Evolutionary conservation across 2,329 filamentous ascomycete species (phyloP).

Genomic region (Cadophora sp.): DNA sequence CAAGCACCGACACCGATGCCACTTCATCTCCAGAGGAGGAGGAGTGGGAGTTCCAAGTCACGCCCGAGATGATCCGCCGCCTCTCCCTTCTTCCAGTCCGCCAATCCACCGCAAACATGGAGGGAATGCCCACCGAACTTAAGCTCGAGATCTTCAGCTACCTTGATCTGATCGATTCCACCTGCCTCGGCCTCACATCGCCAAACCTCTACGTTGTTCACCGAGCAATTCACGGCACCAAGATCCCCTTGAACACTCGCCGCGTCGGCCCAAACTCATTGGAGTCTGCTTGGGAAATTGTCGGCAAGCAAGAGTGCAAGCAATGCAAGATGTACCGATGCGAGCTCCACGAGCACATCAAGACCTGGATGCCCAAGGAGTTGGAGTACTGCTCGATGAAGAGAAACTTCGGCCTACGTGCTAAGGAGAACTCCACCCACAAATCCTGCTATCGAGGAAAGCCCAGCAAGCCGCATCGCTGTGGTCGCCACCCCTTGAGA

Average conservation of each 20-base stretch:
- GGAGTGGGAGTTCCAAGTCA: constrained; percentile 36
- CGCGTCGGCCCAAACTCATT: constrained; percentile 67
- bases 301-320: constrained; percentile 66
- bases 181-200: constrained; percentile 65
- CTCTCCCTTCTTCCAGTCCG: constrained; percentile 29
- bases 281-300: constrained; percentile 68
- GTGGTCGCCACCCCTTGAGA: constrained; percentile 58
- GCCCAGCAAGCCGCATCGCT: constrained; percentile 63
- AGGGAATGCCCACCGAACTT: constrained; percentile 63
- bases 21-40: constrained; percentile 35
- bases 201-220: constrained; percentile 65
- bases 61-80: constrained; percentile 35
- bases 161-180: constrained; percentile 69
- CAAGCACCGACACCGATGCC: constrained; percentile 37
- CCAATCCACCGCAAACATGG: constrained; percentile 44
- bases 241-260: constrained; percentile 61
- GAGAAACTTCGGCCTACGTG: constrained; percentile 60
- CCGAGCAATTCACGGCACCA: constrained; percentile 58
- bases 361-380: constrained; percentile 62
- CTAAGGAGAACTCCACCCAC: constrained; percentile 52
- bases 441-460: constrained; percentile 65
- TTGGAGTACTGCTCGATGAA: constrained; percentile 67
- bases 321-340: constrained; percentile 68
- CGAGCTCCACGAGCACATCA: constrained; percentile 68
- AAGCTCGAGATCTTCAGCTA: constrained; percentile 67